phyloP scores from a whole-genome alignment of 1,284 basidiomycete genomes.

The Cystobasidium sp. region DNA sequence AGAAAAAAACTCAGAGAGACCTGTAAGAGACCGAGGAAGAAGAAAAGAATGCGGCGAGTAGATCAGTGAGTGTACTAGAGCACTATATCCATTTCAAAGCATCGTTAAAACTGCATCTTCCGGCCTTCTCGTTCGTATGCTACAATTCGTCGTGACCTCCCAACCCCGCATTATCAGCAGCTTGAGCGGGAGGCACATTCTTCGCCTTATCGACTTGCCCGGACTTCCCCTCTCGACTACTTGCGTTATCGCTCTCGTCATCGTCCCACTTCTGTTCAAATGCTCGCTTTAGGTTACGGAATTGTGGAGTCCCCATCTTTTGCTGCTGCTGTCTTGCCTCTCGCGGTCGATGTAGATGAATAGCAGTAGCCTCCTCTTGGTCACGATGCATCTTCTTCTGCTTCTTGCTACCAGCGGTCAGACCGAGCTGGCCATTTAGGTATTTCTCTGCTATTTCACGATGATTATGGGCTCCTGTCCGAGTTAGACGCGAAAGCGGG shows the following conservation, averaged over 20 bases:
- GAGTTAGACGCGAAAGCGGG: constrained; percentile 1
- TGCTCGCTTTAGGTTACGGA: constrained; percentile 31
- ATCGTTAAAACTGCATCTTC: constrained; percentile 4
- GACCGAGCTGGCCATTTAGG: constrained; percentile 17
- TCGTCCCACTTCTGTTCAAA: constrained; percentile 39
- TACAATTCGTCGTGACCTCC: constrained; percentile 26
- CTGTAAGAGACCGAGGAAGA: constrained; percentile 1
- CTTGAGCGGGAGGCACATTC: neutral
- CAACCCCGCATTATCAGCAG: neutral
- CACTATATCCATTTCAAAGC: constrained; percentile 14
- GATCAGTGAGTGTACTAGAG: neutral
- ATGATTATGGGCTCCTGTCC: constrained; percentile 33
- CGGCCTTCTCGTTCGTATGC: constrained; percentile 1
- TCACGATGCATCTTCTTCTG: constrained; percentile 2
- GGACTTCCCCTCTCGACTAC: neutral
- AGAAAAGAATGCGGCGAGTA: neutral
- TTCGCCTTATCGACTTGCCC: constrained; percentile 1
- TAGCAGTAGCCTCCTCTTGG: neutral
- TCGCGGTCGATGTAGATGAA: neutral
- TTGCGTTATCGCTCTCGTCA: neutral
- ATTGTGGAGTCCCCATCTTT: constrained; percentile 33
- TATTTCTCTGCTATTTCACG: constrained; percentile 32
- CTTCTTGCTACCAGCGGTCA: neutral
- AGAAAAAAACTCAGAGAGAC: neutral
- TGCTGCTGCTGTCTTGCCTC: constrained; percentile 1